Base-by-base conservation (phyloP, 495 filamentous ascomycete species). In the Aspergillus haitiensis region DNA sequence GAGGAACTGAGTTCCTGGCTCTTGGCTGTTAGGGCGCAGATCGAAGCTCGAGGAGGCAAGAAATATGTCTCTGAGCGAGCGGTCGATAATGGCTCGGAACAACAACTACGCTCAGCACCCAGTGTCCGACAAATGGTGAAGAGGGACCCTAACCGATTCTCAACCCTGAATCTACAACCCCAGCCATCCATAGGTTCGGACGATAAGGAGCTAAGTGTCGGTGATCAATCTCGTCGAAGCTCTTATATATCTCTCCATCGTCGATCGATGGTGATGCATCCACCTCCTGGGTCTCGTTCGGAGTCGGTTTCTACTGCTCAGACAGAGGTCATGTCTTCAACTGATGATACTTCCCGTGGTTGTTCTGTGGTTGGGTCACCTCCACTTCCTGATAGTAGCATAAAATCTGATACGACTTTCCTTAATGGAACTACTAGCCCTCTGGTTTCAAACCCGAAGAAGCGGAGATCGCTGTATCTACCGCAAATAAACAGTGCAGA, bases 1-100 rank as follows among this genome's bases (percentile, higher is more conserved):
- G 88, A 91, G 56, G 86, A 90, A 7, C 92, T 98, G 91, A 91
- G 93, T 59, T 74, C 78, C 31, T 98, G 94, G 94, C 67, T 83
- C 31, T 74, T 82, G 4, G 80, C 81, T 0, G 73, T 92, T 31
- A 78, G 88, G 55, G 80, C 81, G 34, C 84, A 86, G 64, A 90
- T 92, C 39, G 86, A 90, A 68, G 76, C 76, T 7, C 75, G 88
- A 7, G 89, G 88, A 12, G 88, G 88, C 6, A 87, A 82, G 64
- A 87, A 86, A 66, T 82, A 78, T 60, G 74, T 84, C 8, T 84
- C 83, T 7, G 85, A 88, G 64, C 71, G 67, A 12, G 67, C 70
- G 11, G 68, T 65, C 0, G 72, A 74, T 36, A 71, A 72, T 0
- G 74, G 74, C 21, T 59, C 63, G 21, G 66, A 64, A 37, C 64